These are phyloP conservation scores for Lipomyces sp. DNA, from an alignment of 805 yeast species.

Conservation along the genomic window DNA sequence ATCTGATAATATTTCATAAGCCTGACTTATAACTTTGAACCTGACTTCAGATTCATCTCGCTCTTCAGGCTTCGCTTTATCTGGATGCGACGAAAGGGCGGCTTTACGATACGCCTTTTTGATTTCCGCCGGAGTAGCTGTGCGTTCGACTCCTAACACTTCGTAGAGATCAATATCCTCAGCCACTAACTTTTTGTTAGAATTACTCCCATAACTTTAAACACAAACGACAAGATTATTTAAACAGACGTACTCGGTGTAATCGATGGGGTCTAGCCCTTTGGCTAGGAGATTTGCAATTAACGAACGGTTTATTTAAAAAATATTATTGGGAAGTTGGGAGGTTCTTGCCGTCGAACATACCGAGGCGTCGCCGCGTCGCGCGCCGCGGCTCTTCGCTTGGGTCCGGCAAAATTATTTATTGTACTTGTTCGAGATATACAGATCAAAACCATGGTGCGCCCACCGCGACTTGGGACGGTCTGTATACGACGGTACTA, in stretches of 20 bases:
- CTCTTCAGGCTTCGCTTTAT: slow-evolving; percentile 74
- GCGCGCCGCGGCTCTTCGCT: neutral
- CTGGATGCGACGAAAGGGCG: slow-evolving; percentile 87
- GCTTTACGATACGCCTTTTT: slow-evolving; percentile 82
- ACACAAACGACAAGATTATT: neutral
- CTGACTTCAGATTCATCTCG: slow-evolving; percentile 72
- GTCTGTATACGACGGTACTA: neutral
- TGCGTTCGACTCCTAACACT: slow-evolving; percentile 66
- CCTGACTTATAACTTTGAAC: slow-evolving; percentile 84
- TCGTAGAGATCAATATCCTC: slow-evolving; percentile 60
- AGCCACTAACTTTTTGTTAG: neutral
- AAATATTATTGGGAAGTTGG: neutral
- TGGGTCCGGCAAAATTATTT: neutral
- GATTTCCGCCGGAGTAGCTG: slow-evolving; percentile 74
- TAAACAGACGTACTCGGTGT: neutral
- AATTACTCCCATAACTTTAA: neutral
- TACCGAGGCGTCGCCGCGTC: neutral
- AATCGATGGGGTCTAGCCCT: neutral
- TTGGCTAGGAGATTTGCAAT: neutral
- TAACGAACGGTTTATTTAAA: slow-evolving; percentile 19
- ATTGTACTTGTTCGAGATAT: neutral
- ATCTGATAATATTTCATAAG: slow-evolving; percentile 82
- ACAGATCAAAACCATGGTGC: neutral
- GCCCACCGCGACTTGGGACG: neutral
- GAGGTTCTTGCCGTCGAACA: neutral